These are phyloP conservation scores for Chaetomiaceae sp. DNA, from an alignment of 2,329 filamentous ascomycete genomes.

Conservation along the genomic window DNA sequence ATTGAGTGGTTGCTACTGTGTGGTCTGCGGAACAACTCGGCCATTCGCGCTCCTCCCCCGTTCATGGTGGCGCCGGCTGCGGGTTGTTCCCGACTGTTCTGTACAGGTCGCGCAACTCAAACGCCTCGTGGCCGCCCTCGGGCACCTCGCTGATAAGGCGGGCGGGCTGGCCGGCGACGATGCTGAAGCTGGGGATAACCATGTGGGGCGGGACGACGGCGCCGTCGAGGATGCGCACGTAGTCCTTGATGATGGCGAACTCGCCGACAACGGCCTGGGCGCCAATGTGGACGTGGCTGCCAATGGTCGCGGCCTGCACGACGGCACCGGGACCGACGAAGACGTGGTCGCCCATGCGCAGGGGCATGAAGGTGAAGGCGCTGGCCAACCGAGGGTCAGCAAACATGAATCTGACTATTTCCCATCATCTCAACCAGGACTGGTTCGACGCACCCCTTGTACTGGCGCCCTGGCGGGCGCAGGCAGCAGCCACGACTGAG, in stretches of 20 bases:
- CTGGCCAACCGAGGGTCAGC: background rate
- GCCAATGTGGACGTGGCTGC: constrained; percentile 81
- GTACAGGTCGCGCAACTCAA: constrained; percentile 59
- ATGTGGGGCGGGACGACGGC: constrained; percentile 79
- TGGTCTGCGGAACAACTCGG: too few relatives aligned
- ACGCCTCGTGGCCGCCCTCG: constrained; percentile 60
- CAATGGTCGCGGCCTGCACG: constrained; percentile 76
- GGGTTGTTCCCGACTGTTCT: constrained; percentile 57
- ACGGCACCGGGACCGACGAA: constrained; percentile 72
- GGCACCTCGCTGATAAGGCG: constrained; percentile 75
- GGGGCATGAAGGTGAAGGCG: constrained; percentile 71
- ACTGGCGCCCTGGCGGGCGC: constrained; percentile 74
- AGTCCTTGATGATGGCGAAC: constrained; percentile 90
- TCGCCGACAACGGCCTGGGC: constrained; percentile 70
- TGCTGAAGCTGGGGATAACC: constrained; percentile 85
- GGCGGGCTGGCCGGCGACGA: constrained; percentile 80
- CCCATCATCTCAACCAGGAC: too few relatives aligned
- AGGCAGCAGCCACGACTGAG: constrained; percentile 72
- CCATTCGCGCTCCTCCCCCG: background rate
- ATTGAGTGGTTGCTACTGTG: too few relatives aligned
- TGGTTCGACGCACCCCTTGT: constrained; percentile 53
- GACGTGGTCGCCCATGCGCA: constrained; percentile 91
- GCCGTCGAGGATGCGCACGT: constrained; percentile 78
- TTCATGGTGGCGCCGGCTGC: constrained; percentile 31
- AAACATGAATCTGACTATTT: too few relatives aligned